These are phyloP conservation scores for Fusarium nurragi DNA, from an alignment of 2,329 filamentous ascomycete species.

Conservation along the genomic window DNA sequence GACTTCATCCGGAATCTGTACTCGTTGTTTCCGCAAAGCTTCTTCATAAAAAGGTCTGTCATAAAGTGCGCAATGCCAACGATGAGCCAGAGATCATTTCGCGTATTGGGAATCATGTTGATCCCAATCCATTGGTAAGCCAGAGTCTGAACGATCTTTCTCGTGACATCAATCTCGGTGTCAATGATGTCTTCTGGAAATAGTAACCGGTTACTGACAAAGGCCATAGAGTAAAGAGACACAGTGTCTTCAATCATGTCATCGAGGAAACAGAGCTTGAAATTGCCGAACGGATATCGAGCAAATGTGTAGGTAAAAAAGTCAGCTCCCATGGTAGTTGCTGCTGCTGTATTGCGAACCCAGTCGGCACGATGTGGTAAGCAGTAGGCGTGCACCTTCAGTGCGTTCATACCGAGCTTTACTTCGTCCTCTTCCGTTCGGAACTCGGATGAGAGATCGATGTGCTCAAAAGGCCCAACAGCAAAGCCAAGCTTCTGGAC, in stretches of 20 bases:
- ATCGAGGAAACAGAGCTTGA: slow-evolving; percentile 94
- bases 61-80: slow-evolving; percentile 94
- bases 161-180: slow-evolving; percentile 81
- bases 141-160: slow-evolving; percentile 82
- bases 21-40: slow-evolving; percentile 92
- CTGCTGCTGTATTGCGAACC: slow-evolving; percentile 85
- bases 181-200: slow-evolving; percentile 89
- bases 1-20: slow-evolving; percentile 90
- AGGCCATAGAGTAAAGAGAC: slow-evolving; percentile 82
- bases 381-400: slow-evolving; percentile 92
- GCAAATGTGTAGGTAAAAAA: slow-evolving; percentile 89
- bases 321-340: slow-evolving; percentile 88
- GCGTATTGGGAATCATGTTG: slow-evolving; percentile 85
- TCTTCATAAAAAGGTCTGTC: slow-evolving; percentile 91
- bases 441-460: slow-evolving; percentile 85
- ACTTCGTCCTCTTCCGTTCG: slow-evolving; percentile 92
- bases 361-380: slow-evolving; percentile 84
- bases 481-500: slow-evolving; percentile 93
- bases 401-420: slow-evolving; percentile 85
- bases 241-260: slow-evolving; percentile 81
- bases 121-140: slow-evolving; percentile 96
- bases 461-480: slow-evolving; percentile 92
- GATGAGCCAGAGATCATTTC: slow-evolving; percentile 86
- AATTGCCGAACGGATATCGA: slow-evolving; percentile 89
- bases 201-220: slow-evolving; percentile 87